These are phyloP conservation scores for Blastomyces gilchristii DNA, from an alignment of 2,329 filamentous ascomycete genomes.

Conservation along the genomic window DNA sequence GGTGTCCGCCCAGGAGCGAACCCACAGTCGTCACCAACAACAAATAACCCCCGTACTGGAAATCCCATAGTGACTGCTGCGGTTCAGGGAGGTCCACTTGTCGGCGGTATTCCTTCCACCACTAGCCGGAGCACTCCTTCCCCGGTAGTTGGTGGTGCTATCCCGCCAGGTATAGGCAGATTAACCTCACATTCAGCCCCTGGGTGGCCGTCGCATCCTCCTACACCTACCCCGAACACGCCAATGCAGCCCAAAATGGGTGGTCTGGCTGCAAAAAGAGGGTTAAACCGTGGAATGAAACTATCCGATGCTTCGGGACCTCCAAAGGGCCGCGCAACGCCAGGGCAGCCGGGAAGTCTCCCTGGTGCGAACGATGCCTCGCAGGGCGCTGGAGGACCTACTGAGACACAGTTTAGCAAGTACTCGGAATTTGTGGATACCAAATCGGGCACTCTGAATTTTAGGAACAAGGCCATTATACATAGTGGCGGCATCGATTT, in stretches of 20 bases:
- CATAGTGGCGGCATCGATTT: slow-evolving; percentile 88
- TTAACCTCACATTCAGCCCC: slow-evolving; percentile 21
- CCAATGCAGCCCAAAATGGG: slow-evolving; percentile 32
- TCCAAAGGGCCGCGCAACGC: slow-evolving; percentile 9
- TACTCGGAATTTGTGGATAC: slow-evolving; percentile 80
- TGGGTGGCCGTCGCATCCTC: slow-evolving; percentile 8
- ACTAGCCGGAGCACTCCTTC: background rate
- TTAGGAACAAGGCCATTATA: slow-evolving; percentile 84
- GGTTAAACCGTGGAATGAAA: slow-evolving; percentile 38
- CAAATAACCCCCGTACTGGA: background rate
- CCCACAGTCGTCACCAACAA: background rate
- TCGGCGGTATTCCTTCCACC: slow-evolving; percentile 6
- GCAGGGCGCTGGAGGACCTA: slow-evolving; percentile 9
- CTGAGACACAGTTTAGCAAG: slow-evolving; percentile 50
- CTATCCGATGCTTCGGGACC: slow-evolving; percentile 38
- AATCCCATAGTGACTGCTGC: background rate
- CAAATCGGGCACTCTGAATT: slow-evolving; percentile 81
- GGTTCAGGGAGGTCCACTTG: slow-evolving; percentile 2
- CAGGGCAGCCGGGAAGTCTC: background rate
- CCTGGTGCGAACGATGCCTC: background rate
- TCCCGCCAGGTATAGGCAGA: slow-evolving; percentile 11
- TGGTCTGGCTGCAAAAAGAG: slow-evolving; percentile 39
- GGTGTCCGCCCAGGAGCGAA: slow-evolving; percentile 8
- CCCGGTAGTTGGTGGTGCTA: slow-evolving; percentile 6
- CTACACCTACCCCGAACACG: slow-evolving; percentile 34